These are phyloP conservation scores for Luffa aegyptiaca DNA, from an alignment of 306 rosid genomes.

Conservation along the genomic window DNA sequence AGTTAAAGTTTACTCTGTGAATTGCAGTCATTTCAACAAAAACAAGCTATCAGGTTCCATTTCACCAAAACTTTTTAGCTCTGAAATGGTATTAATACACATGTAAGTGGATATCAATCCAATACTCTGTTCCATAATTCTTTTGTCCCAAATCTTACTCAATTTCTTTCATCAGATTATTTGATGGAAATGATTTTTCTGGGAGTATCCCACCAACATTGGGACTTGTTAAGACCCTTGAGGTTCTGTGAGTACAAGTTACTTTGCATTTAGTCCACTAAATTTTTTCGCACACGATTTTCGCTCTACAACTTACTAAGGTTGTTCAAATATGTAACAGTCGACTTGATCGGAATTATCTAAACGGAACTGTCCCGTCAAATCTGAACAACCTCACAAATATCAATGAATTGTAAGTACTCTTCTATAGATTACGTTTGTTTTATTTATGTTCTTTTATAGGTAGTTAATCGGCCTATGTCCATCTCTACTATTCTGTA, in stretches of 20 bases:
- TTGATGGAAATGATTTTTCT: conserved; percentile 57
- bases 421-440: background rate
- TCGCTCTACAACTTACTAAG: conserved; percentile 1
- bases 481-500: conserved; percentile 4
- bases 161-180: conserved; percentile 37
- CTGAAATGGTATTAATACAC: conserved; percentile 71
- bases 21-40: conserved; percentile 91
- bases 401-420: conserved; percentile 69
- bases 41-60: conserved; percentile 77
- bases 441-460: background rate
- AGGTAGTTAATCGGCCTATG: background rate
- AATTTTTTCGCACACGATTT: background rate
- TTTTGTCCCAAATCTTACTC: background rate
- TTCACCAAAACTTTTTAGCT: conserved; percentile 54
- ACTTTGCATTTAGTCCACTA: conserved; percentile 5
- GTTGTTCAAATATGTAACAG: conserved; percentile 36
- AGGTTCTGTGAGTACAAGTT: conserved; percentile 81
- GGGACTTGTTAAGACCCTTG: conserved; percentile 66
- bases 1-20: background rate
- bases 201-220: conserved; percentile 64
- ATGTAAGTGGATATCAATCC: conserved; percentile 40
- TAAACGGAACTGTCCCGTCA: conserved; percentile 56
- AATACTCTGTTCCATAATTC: background rate
- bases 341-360: conserved; percentile 81
- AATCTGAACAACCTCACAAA: conserved; percentile 52